Conservation (phyloP, 2,329 filamentous ascomycete species). For the Alternaria sp. region DNA sequence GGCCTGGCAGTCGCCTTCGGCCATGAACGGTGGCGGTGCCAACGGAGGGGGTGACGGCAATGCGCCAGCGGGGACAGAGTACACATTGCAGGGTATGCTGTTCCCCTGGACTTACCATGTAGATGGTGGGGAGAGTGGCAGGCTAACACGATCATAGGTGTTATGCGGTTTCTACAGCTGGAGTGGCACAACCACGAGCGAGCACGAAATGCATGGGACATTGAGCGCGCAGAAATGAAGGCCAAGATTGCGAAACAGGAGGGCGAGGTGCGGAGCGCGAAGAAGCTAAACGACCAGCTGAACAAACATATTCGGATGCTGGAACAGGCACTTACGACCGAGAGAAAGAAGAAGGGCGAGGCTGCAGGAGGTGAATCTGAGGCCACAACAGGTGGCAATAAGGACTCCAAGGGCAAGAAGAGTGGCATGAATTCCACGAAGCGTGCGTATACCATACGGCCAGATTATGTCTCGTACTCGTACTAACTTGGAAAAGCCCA, state of each 20-base stretch:
- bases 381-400: constrained; percentile 54
- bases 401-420: constrained; percentile 50
- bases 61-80: constrained; percentile 70
- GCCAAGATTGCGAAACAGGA: constrained; percentile 94
- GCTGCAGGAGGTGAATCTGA: constrained; percentile 60
- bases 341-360: constrained; percentile 72
- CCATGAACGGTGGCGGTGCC: constrained; percentile 66
- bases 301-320: constrained; percentile 91
- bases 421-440: constrained; percentile 35
- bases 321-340: constrained; percentile 85
- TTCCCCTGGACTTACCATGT: constrained; percentile 3
- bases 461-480: not conserved
- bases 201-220: constrained; percentile 98
- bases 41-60: constrained; percentile 58
- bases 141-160: constrained; percentile 65
- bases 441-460: constrained; percentile 29
- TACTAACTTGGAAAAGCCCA: constrained; percentile 52
- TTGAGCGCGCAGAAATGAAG: constrained; percentile 99
- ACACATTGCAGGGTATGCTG: constrained; percentile 71
- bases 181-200: constrained; percentile 99
- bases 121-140: constrained; percentile 12
- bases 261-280: constrained; percentile 84
- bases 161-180: constrained; percentile 98
- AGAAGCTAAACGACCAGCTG: constrained; percentile 86
- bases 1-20: constrained; percentile 75